phyloP scores from a whole-genome alignment of 768 basidiomycete species.

The Lactifluus pinguis region DNA sequence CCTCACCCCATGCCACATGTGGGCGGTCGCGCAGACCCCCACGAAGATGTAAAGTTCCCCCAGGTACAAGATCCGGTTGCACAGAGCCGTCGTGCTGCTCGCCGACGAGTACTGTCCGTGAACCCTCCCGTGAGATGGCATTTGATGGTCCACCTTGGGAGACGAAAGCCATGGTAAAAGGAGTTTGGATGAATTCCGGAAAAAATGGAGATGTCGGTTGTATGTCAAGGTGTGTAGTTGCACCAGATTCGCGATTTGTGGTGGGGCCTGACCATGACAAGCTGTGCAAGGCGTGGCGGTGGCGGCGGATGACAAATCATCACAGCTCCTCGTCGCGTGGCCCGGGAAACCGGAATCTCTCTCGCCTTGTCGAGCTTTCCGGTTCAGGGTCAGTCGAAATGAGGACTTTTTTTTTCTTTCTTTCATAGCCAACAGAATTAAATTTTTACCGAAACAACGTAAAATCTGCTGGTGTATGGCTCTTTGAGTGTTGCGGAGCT shows the following conservation, averaged over 20 bases:
- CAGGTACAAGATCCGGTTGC: neutral
- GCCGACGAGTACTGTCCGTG: neutral
- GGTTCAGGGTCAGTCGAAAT: neutral
- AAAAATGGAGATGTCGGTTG: neutral
- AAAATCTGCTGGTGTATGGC: no score
- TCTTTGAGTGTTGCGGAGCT: no score
- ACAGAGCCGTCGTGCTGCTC: neutral
- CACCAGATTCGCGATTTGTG: neutral
- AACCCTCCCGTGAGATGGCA: conserved; percentile 7
- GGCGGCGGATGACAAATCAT: neutral
- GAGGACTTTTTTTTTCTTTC: neutral
- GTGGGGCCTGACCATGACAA: neutral
- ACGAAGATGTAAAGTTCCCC: conserved; percentile 2
- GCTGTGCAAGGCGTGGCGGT: neutral
- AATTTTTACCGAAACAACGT: no score
- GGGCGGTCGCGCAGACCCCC: conserved; percentile 21
- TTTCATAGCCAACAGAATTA: neutral
- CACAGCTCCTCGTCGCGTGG: neutral
- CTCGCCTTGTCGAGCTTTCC: neutral
- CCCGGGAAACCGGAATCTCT: neutral
- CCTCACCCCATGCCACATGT: conserved; percentile 71
- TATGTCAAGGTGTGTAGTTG: neutral
- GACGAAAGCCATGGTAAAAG: neutral
- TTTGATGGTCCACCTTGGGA: neutral
- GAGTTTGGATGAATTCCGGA: neutral